These are phyloP conservation scores for Micractinium conductrix DNA, from an alignment of 139 green algal genomes.

Conservation along the genomic window DNA sequence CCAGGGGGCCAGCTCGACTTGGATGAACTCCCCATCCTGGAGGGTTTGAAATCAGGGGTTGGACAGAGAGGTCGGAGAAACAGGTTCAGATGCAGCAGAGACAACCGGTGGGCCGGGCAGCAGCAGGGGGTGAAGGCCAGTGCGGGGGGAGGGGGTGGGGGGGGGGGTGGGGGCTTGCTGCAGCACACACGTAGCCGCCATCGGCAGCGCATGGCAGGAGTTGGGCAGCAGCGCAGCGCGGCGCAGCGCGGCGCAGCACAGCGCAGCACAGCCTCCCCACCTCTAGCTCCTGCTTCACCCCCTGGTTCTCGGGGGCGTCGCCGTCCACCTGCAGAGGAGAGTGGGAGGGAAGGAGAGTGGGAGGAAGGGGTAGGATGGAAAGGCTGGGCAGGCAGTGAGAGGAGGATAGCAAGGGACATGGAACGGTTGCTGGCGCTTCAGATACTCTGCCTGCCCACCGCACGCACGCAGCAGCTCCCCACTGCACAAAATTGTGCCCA, in stretches of 20 bases:
- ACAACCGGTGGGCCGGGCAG: not conserved
- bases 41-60: not conserved
- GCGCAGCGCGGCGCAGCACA: not conserved
- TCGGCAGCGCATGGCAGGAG: too few relatives aligned
- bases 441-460: too few relatives aligned
- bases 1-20: conserved; percentile 54
- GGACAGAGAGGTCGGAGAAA: not conserved
- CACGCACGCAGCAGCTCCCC: not conserved
- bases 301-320: conserved; percentile 58
- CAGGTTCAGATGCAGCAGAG: not conserved
- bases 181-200: not conserved
- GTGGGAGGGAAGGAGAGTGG: too few relatives aligned
- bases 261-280: not conserved
- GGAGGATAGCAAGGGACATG: too few relatives aligned
- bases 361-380: too few relatives aligned
- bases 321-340: conserved; percentile 43
- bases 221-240: not conserved
- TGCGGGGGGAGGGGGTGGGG: not conserved
- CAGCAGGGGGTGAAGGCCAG: not conserved
- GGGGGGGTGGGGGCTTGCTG: not conserved
- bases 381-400: too few relatives aligned
- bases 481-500: not conserved
- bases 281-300: conserved; percentile 57
- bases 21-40: conserved; percentile 68
- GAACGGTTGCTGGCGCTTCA: not conserved